Evolutionary conservation across 345 rosid genomes (phyloP).

Genomic region (Geranium rotundifolium): DNA sequence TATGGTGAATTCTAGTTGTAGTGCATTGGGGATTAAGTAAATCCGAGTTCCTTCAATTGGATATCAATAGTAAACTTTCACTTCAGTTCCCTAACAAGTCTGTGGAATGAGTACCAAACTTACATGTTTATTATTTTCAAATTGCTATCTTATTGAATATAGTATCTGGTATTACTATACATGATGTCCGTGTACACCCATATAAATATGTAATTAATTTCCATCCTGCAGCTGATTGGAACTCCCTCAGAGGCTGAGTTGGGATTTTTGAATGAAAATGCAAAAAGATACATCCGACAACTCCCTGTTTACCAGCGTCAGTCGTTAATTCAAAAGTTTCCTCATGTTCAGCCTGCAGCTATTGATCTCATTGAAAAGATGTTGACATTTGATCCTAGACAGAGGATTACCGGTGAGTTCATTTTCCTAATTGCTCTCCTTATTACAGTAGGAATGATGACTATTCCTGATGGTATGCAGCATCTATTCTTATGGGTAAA

Average conservation of each 20-base stretch:
- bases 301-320: conserved; percentile 1
- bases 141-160: not conserved
- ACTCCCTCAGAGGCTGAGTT: conserved; percentile 2
- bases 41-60: too few species aligned
- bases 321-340: not conserved
- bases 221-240: not conserved
- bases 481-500: too few species aligned
- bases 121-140: not conserved
- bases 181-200: not conserved
- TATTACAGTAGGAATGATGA: not conserved
- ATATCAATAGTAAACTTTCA: not conserved
- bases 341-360: conserved; percentile 1
- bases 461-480: not conserved
- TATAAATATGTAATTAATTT: not conserved
- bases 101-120: not conserved
- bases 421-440: not conserved
- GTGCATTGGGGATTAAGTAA: too few species aligned
- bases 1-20: too few species aligned
- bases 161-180: not conserved
- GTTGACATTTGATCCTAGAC: conserved; percentile 3
- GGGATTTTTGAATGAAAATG: conserved; percentile 2
- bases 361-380: conserved; percentile 1
- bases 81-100: too few species aligned
- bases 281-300: conserved; percentile 1
- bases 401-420: not conserved